Base-by-base conservation (phyloP, 2,329 filamentous ascomycete species). In the Hymenoscyphus scutula region DNA sequence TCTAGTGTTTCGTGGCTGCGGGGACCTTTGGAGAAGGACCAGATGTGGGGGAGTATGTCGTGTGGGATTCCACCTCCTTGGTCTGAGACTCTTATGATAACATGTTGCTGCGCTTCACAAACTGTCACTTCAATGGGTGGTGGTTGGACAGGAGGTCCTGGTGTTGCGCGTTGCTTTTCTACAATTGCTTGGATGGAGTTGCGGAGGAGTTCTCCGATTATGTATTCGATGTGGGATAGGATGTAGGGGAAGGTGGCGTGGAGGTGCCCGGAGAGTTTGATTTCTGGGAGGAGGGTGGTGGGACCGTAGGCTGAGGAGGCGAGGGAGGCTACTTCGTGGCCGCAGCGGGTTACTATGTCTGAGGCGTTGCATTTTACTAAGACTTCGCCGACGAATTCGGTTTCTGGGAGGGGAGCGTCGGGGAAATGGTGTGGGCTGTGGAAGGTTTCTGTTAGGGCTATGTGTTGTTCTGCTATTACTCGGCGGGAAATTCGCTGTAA, bases 391-490 rank as follows among this genome's bases (percentile, higher is more conserved):
- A 99, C 92, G 72, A 96, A 96, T 66, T 98, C 94, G 56, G 90
- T 80, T 62, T 87, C 84, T 48, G 64, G 79, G 74, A 65, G 61
- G 45, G 89, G 83, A 68, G 89, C 89, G 65, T 92, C 86, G 0
- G 92, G 90, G 62, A 92, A 94, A 79, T 97, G 93, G 86, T 91
- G 93, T 1, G 91, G 89, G 0, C 91, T 90, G 75, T 95, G 89
- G 79, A 93, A 98, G 1, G 93, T 97, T 69, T 98, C 93, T 4
- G 93, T 97, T 19, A 99, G 83, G 10, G 95, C 92, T 41, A 99
- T 86, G 74, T 99, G 95, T 73, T 99, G 95, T 77, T 99, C 95
- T 37, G 95, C 95, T 73, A 99, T 99, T 68, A 98, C 95, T 65
- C 96, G 87, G 64, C 95, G 88, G 53, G 93, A 97, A 69, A 99